Conservation (phyloP, 139 green algal species). For the Trebouxia sp. region DNA sequence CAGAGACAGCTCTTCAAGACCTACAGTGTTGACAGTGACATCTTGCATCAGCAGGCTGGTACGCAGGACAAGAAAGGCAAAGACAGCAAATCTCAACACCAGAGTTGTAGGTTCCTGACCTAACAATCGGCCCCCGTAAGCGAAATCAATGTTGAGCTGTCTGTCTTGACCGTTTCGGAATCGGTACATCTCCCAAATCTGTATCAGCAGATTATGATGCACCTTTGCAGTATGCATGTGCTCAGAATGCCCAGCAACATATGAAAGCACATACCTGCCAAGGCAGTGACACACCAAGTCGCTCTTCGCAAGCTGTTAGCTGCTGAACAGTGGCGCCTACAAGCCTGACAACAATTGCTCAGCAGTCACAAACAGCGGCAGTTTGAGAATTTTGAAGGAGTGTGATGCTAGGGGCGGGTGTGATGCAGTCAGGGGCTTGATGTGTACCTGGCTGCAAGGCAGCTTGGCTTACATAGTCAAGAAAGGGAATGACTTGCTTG, state of each 20-base stretch:
- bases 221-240: not conserved
- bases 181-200: conserved; percentile 11
- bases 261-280: not conserved
- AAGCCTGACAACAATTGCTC: no score
- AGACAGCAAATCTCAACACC: no score
- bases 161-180: not conserved
- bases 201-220: not conserved
- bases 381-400: no score
- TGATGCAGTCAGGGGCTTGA: no score
- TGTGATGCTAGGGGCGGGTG: no score
- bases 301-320: not conserved
- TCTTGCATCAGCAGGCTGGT: not conserved
- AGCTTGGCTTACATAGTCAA: conserved; percentile 1
- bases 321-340: not conserved
- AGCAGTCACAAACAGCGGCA: no score
- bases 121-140: not conserved
- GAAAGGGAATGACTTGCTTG: not conserved
- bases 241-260: not conserved
- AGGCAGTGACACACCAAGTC: not conserved
- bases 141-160: conserved; percentile 5
- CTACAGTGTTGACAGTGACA: not conserved
- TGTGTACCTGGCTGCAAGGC: conserved; percentile 2
- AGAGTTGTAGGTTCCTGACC: no score
- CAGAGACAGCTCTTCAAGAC: not conserved
- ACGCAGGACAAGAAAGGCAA: no score